Percentiles rank a stretch among this genome's conserved stretches.
phyloP scores from a whole-genome alignment of 2,329 filamentous ascomycete genomes.

The Hypoxylon sp. region DNA sequence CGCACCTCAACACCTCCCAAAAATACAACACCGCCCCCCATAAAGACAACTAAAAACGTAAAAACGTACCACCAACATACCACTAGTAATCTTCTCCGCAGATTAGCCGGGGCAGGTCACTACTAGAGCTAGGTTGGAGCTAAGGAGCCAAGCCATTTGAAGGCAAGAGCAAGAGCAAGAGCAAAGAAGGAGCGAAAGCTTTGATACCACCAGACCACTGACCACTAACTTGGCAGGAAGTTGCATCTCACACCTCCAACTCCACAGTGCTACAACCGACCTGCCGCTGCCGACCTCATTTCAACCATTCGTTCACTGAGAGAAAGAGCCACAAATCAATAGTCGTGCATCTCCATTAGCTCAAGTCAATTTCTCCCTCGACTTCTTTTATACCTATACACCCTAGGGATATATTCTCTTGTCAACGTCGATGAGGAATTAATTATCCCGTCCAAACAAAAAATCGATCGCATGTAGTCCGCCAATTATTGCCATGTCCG shows the following conservation, averaged over 20 bases:
- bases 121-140: too few species aligned
- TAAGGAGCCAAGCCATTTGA: too few species aligned
- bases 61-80: constrained; percentile 36
- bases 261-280: constrained; percentile 32
- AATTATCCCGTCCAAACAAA: constrained; percentile 5
- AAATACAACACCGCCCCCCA: constrained; percentile 12
- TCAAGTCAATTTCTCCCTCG: constrained; percentile 11
- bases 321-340: constrained; percentile 12
- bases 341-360: constrained; percentile 17
- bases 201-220: constrained; percentile 1
- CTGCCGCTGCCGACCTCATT: constrained; percentile 25
- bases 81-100: constrained; percentile 17
- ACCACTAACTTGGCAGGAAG: constrained; percentile 18
- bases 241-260: constrained; percentile 19
- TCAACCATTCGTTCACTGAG: constrained; percentile 27
- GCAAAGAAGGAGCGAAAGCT: constrained; percentile 22
- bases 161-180: too few species aligned
- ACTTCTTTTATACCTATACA: too few species aligned
- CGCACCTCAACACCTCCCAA: constrained; percentile 16
- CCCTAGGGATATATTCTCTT: too few species aligned
- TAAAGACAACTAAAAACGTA: constrained; percentile 13
- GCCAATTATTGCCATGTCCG: constrained; percentile 57
- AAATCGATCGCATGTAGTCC: constrained; percentile 56
- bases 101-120: constrained; percentile 26
- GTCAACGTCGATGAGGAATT: constrained; percentile 6